Base-by-base conservation (phyloP, 192 early-diverging fungal species). In the Oehlia diaphana region DNA sequence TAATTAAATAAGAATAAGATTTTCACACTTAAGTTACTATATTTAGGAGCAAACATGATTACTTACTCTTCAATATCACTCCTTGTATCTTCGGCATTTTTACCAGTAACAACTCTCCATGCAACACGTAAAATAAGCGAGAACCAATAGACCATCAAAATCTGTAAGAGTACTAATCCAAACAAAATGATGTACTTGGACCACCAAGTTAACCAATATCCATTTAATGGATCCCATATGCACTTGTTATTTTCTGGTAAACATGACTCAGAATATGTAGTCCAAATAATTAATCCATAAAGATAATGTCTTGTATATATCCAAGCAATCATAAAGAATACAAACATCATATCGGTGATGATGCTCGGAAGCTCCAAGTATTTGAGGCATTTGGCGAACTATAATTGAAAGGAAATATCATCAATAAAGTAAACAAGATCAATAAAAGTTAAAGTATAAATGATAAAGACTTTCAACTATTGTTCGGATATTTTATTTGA, bases 361-460 rank as follows among this genome's bases (percentile, higher is more conserved):
- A 80, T 83, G 23, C 86, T 72, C 4, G 80, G 86, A 31, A 91
- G 86, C 16, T 83, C 81, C n/a, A 92, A 61, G 65, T 96, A 96
- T 77, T 93, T 93, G 33, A 94, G 81, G 67, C 89, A 90, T 84
- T 96, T 96, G 37, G 95, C 93, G 19, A 90, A 72, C 89, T 90
- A 81, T 12, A 64, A 33, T 37, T 50, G 23, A 76, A 61, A 73
- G 8, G 23, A 67, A 47, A 74, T 44, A 64, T 53, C 37, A 44
- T 23, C 9, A 8, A 33, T 65, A 5, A 23, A 76, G 23, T 39
- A 50, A 74, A 39, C n/a, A 50, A 28, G 69, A 28, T 19, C 9
- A 12, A 33, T 3, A 26, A 23, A 5, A 12, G 2, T 65, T 7
- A 12, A 23, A n/a, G 14, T 23, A 53, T 68, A n/a, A 23, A 12